Base-by-base conservation (phyloP, 495 filamentous ascomycete genomes). In the Amphirosellinia nigrospora region DNA sequence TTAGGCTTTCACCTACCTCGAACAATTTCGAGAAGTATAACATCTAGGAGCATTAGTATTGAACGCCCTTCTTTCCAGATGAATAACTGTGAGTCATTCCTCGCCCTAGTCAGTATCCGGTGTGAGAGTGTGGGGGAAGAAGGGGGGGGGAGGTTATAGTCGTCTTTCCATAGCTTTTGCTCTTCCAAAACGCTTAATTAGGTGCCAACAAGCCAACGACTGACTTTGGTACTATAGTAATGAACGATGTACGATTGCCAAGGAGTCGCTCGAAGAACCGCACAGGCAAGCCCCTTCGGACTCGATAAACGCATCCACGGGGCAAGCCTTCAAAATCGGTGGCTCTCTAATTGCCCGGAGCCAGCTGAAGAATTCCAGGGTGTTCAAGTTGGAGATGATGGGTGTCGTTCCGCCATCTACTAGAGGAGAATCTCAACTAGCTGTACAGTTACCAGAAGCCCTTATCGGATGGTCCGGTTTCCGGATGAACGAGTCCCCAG, bases 1-100 rank as follows among this genome's bases (percentile, higher is more conserved):
- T 83, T 94, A 0, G 93, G 94, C 2, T 90, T 94, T 74, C 88
- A 91, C 66, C 82, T 96, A 0, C 94, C 94, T 3, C 84, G 90
- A 34, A 94, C 93, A 0, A 82, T 96, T 67, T 95, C 93, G 36
- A 83, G 82, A 28, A 87, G 71, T n/a, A 56, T 72, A 13, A 75
- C 81, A 86, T 30, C 87, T 79, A 70, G 80, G 73, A 63, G 80
- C 76, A 66, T 78, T 73, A 63, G 80, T 77, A 60, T 78, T 76
- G 46, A 75, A 69, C 52, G 63, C 3, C 41, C 69, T 6, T 61
- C 72, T 19, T 72, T 68, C 28, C 71, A 72, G 39, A 39, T 34
- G 28, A 39, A 46, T 19, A 56, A 64, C 30, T 11, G 66, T 69
- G 62, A 52, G 66, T 69, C 0, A 26, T 39, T 41, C 4, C 28